Evolutionary conservation across 2,329 filamentous ascomycete genomes (phyloP), one percentile per base, ranked within the genome.

Genomic region (Aureobasidium pullulans): DNA sequence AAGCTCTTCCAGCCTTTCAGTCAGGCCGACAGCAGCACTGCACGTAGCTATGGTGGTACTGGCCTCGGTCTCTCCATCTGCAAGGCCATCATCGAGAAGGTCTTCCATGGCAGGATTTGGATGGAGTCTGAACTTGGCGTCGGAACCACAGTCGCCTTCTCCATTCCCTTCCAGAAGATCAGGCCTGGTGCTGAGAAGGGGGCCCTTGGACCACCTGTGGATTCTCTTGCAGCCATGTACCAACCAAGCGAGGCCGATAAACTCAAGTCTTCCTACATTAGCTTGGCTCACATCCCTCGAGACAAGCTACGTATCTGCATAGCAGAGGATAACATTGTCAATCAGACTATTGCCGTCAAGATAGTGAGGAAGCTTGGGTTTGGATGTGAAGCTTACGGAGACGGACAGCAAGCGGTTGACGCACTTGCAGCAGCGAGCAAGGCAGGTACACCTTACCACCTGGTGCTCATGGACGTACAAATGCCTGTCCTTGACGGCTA

Each of bases 401-500:
- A 97, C 70, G 93, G 93, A 0, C 81, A 88, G 62, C 90, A 92
- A 73, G 91, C 92, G 0, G 88, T 96, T 13, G 89, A 96, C 67
- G 92, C 90, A 0, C 76, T 96, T n/a, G 85, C 87, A 8, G 77
- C 83, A 53, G 88, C 86, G 63, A 87, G 88, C 3, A 79, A 77
- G 46, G 86, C 89, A 63, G 87, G 86, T 1, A 78, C 78, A 8
- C 92, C 91, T 0, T 96, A 95, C 74, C 91, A 96, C 68, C 81
- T 96, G 34, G 87, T 96, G 42, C 81, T 96, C 46, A 96, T 96
- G 92, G 92, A 96, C 70, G 90, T 96, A 3, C 91, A 96, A 74
- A 96, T 96, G 92, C 92, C 92, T 0, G 85, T 95, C 3, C 82
- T 96, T 8, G 92, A 96, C 70, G 92, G 92, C 6, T 96, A 96